phyloP scores from a whole-genome alignment of 108 stramenopile genomes.

The Fragilaria crotonensis region DNA sequence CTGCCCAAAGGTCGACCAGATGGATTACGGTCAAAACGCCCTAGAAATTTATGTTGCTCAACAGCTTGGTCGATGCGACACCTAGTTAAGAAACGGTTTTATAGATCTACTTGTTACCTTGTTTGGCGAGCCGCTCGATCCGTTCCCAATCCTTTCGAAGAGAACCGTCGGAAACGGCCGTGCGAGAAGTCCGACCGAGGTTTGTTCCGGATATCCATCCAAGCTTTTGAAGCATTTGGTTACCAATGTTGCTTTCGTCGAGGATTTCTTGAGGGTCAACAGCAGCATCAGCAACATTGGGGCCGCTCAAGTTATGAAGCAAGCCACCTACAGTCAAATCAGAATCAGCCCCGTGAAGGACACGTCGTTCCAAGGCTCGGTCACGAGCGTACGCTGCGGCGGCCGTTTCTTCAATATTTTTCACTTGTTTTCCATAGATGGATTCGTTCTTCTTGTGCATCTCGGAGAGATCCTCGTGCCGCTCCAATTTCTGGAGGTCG shows the following conservation, averaged over 20 bases:
- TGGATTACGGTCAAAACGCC: too few species aligned
- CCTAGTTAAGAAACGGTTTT: too few species aligned
- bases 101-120: too few species aligned
- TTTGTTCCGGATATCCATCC: slow-evolving; percentile 62
- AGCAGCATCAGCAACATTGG: slow-evolving; percentile 8
- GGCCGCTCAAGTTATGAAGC: background rate
- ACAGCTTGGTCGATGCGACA: too few species aligned
- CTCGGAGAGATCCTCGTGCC: slow-evolving; percentile 62
- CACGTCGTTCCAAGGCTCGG: slow-evolving; percentile 43
- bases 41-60: too few species aligned
- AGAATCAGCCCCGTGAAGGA: slow-evolving; percentile 23
- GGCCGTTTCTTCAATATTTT: background rate
- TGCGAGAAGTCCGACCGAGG: slow-evolving; percentile 19
- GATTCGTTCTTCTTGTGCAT: slow-evolving; percentile 55
- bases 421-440: background rate
- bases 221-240: slow-evolving; percentile 70
- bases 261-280: slow-evolving; percentile 38
- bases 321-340: background rate
- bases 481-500: slow-evolving; percentile 47
- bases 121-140: slow-evolving; percentile 56
- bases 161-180: slow-evolving; percentile 5
- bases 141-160: slow-evolving; percentile 76
- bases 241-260: slow-evolving; percentile 55
- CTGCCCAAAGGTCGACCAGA: too few species aligned
- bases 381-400: slow-evolving; percentile 20